A percentile compares a stretch with the other conserved stretches of the same genome.
Conservation (phyloP, 2,329 filamentous ascomycete species). For the Colletotrichum eremochloae region DNA sequence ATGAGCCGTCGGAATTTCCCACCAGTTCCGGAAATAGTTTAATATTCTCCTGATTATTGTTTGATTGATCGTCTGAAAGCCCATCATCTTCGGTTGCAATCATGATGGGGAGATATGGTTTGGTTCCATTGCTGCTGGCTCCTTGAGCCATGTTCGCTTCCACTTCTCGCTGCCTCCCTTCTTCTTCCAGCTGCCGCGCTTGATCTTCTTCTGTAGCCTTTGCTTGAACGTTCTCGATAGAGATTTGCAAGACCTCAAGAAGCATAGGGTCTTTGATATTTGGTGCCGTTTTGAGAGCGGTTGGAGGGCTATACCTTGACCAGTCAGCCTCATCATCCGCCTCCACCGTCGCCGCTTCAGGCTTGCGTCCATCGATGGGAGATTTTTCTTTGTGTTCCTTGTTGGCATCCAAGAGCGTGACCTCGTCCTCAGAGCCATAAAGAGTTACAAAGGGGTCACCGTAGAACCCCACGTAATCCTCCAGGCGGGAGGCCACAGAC, state of each 20-base stretch:
- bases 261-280: conserved; percentile 58
- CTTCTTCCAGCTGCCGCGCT: conserved; percentile 47
- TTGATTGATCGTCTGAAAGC: background rate
- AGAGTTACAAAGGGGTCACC: conserved; percentile 49
- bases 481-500: conserved; percentile 21
- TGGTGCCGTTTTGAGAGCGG: conserved; percentile 54
- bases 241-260: conserved; percentile 56
- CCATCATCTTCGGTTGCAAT: conserved; percentile 40
- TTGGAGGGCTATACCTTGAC: conserved; percentile 62
- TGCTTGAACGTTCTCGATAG: conserved; percentile 60
- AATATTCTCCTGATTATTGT: background rate
- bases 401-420: background rate
- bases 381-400: conserved; percentile 43
- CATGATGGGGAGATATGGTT: conserved; percentile 53
- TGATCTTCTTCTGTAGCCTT: conserved; percentile 53
- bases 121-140: conserved; percentile 49
- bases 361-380: conserved; percentile 7
- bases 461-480: conserved; percentile 49
- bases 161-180: conserved; percentile 45
- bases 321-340: conserved; percentile 55
- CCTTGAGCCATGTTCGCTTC: conserved; percentile 35
- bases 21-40: conserved; percentile 9
- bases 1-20: conserved; percentile 24
- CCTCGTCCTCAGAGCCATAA: conserved; percentile 36
- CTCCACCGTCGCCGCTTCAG: conserved; percentile 46